Conservation (phyloP, 495 filamentous ascomycete species). For the Neurospora cerealis region DNA sequence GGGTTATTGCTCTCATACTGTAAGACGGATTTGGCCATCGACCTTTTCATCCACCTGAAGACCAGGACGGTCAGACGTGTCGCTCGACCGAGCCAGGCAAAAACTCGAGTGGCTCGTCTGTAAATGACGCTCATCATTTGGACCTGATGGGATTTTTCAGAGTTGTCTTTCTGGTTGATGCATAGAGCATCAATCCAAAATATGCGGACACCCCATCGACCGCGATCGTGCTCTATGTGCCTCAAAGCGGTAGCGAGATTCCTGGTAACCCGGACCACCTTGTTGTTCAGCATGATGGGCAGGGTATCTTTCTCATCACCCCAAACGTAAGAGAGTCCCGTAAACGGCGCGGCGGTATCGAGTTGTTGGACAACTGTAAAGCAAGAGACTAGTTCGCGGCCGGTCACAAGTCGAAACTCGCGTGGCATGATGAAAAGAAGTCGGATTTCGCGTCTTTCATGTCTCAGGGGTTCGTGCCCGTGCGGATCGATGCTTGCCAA, state of each 20-base stretch:
- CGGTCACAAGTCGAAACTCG: background rate
- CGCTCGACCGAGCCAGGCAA: background rate
- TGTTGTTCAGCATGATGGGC: background rate
- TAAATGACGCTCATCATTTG: background rate
- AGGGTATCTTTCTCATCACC: background rate
- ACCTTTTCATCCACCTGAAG: background rate
- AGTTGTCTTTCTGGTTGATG: background rate
- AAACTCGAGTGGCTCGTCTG: background rate
- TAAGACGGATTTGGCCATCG: background rate
- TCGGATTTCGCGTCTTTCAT: background rate
- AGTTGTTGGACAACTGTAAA: background rate
- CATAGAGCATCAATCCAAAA: background rate
- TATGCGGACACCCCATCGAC: background rate
- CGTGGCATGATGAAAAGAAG: background rate
- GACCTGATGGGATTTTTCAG: background rate
- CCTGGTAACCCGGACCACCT: background rate
- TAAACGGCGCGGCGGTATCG: background rate
- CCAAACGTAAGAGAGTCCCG: background rate
- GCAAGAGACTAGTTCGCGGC: background rate
- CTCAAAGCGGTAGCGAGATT: background rate
- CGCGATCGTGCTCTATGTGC: background rate
- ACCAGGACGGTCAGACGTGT: background rate
- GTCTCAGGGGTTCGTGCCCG: background rate
- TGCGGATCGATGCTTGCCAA: background rate
- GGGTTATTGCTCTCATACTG: background rate